Evolutionary conservation across 2,329 filamentous ascomycete genomes (phyloP).

Genomic region (Hymenoscyphus occultus): DNA sequence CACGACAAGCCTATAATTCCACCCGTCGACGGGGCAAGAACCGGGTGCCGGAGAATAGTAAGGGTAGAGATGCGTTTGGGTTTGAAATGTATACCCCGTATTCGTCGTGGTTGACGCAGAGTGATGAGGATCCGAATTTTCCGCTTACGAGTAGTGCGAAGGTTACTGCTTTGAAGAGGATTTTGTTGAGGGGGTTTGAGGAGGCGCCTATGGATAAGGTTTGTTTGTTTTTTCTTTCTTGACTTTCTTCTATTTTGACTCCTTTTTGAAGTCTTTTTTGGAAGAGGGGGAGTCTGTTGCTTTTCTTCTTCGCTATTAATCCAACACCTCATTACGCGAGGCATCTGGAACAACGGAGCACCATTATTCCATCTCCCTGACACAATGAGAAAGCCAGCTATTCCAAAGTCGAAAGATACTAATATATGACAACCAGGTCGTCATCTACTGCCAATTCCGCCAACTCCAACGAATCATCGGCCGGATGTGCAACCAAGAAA

Average conservation of each 20-base stretch:
- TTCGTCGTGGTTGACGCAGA: constrained; percentile 27
- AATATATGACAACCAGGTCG: constrained; percentile 22
- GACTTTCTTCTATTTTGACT: too few species aligned
- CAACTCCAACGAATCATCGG: constrained; percentile 50
- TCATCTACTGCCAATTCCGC: constrained; percentile 60
- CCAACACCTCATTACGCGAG: not conserved
- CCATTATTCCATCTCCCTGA: not conserved
- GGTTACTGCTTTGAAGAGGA: constrained; percentile 36
- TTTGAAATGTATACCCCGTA: constrained; percentile 29
- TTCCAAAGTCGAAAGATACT: not conserved
- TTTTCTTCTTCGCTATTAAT: too few species aligned
- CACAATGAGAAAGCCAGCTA: too few species aligned
- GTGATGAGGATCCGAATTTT: constrained; percentile 27
- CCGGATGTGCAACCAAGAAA: constrained; percentile 47
- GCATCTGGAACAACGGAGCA: not conserved
- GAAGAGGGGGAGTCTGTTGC: too few species aligned
- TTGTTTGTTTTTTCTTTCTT: not conserved
- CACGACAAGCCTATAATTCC: too few species aligned
- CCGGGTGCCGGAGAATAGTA: constrained; percentile 17
- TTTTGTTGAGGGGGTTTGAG: constrained; percentile 40
- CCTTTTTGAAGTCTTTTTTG: too few species aligned
- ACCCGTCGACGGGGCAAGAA: not conserved
- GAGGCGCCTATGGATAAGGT: constrained; percentile 49
- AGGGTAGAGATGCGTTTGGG: constrained; percentile 27
- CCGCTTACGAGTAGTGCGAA: constrained; percentile 41